A percentile compares a stretch with the other conserved stretches of the same genome.
phyloP scores from a whole-genome alignment of 257 asterid species.

The Petunia secreta region DNA sequence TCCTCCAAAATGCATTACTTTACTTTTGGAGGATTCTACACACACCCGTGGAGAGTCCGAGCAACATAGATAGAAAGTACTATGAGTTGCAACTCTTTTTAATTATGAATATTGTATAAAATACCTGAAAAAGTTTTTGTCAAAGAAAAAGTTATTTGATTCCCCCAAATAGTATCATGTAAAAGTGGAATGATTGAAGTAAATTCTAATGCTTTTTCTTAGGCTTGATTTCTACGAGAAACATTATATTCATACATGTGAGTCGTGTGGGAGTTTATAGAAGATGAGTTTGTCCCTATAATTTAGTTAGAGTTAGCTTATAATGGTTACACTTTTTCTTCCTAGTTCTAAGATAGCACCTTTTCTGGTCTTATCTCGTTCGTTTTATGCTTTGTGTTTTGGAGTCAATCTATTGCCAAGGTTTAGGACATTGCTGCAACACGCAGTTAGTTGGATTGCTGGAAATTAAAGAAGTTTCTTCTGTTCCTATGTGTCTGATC shows the following conservation, averaged over 20 bases:
- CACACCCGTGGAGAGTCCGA: too few species aligned
- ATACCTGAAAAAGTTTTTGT: background rate
- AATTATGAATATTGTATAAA: background rate
- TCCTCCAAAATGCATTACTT: too few species aligned
- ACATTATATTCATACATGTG: background rate
- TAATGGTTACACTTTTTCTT: slow-evolving; percentile 1
- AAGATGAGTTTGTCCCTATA: background rate
- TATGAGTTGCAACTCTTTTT: background rate
- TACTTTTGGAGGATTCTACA: too few species aligned
- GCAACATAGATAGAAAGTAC: background rate
- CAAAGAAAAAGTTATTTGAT: background rate
- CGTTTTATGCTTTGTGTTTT: slow-evolving; percentile 7
- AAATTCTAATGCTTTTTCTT: background rate
- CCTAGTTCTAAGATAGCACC: background rate
- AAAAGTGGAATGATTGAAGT: background rate
- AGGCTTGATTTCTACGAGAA: background rate
- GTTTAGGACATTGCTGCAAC: slow-evolving; percentile 18
- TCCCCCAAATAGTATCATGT: background rate
- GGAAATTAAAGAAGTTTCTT: slow-evolving; percentile 10
- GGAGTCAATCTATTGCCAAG: background rate
- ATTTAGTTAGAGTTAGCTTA: slow-evolving; percentile 11
- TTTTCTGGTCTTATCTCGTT: background rate
- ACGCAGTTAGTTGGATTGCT: background rate
- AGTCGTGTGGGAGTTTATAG: background rate
- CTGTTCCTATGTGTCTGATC: background rate